These are phyloP conservation scores for Arbutus unedo DNA, from an alignment of 148 eudicot genomes.

Conservation along the genomic window DNA sequence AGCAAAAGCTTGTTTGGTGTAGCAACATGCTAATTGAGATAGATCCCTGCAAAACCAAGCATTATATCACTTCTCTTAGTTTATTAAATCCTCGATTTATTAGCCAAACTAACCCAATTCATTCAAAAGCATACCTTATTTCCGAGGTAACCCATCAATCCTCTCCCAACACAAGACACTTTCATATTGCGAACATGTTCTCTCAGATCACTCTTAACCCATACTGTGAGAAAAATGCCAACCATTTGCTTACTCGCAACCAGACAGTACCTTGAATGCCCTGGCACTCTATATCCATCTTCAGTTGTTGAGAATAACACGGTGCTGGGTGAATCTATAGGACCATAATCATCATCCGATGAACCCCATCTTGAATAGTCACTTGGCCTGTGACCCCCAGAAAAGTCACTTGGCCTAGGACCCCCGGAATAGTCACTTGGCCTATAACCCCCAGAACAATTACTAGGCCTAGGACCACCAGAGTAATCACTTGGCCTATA, in stretches of 20 bases:
- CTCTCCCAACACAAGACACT: slow-evolving; percentile 92
- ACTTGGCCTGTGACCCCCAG: slow-evolving; percentile 62
- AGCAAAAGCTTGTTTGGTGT: slow-evolving; percentile 95
- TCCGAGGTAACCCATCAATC: slow-evolving; percentile 95
- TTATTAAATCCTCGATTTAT: not conserved
- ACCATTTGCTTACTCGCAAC: slow-evolving; percentile 96
- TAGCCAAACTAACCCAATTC: not conserved
- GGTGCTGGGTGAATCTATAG: slow-evolving; percentile 84
- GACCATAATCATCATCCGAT: slow-evolving; percentile 79
- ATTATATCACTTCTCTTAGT: not conserved
- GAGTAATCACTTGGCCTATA: slow-evolving; percentile 55
- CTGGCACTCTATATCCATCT: slow-evolving; percentile 43
- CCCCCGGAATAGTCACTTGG: slow-evolving; percentile 65
- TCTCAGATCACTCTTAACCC: slow-evolving; percentile 81
- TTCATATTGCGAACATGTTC: slow-evolving; percentile 79
- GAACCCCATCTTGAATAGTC: slow-evolving; percentile 84
- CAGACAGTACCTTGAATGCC: slow-evolving; percentile 62
- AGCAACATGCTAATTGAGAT: slow-evolving; percentile 86
- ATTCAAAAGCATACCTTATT: slow-evolving; percentile 57
- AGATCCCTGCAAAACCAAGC: slow-evolving; percentile 62
- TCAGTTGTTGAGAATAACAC: slow-evolving; percentile 63
- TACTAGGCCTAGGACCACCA: slow-evolving; percentile 61
- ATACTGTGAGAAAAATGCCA: slow-evolving; percentile 80
- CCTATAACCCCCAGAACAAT: slow-evolving; percentile 52
- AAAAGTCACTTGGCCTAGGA: slow-evolving; percentile 68